Evolutionary conservation across 202 grass and related monocot genomes (phyloP), one percentile per base, ranked within the genome.

Genomic region (Saccharum hybrid): DNA sequence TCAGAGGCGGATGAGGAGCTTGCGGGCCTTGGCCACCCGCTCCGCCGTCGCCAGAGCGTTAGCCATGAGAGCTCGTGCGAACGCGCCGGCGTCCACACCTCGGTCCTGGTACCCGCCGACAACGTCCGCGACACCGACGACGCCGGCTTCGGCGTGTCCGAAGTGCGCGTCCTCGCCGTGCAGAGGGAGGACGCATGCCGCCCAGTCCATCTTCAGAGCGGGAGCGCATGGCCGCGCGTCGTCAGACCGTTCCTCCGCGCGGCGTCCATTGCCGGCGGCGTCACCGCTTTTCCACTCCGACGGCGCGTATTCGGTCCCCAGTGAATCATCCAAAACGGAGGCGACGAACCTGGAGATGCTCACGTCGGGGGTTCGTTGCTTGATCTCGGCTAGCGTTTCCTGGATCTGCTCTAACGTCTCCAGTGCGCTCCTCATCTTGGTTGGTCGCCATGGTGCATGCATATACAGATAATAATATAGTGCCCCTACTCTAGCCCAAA

Each of bases 81-180:
- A 90, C 5, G 83, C 79, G 46, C 15, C 21, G 61, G 79, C 83
- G 72, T 90, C 88, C 72, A 83, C 79, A n/a, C 67, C 79, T 7
- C 0, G 0, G 30, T 3, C 7, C 26, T 74, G 60, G 42, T 16
- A 79, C 42, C 60, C 48, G n/a, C 88, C 83, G 15, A 86, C 88
- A 22, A 83, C 88, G 39, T 90, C 88, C 48, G 83, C 88, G 49
- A 90, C 74, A 12, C 74, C 79, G 39, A 86, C 10, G 16, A 90
- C 74, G 31, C 61, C 67, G 42, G 62, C 19, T 2, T 48, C 72
- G n/a, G 18, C 49, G 68, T 74, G 62, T 15, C 40, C 66, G 88
- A 90, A 90, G 74, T 82, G 68, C 21, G 79, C 63, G 59, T 86
- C 88, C 68, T 86, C 83, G 46, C 36, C 61, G 74, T 90, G 79